A percentile compares a stretch with the other conserved stretches of the same genome.
Evolutionary conservation across 768 basidiomycete genomes (phyloP).

Genomic region (Daedaleopsis sinensis): DNA sequence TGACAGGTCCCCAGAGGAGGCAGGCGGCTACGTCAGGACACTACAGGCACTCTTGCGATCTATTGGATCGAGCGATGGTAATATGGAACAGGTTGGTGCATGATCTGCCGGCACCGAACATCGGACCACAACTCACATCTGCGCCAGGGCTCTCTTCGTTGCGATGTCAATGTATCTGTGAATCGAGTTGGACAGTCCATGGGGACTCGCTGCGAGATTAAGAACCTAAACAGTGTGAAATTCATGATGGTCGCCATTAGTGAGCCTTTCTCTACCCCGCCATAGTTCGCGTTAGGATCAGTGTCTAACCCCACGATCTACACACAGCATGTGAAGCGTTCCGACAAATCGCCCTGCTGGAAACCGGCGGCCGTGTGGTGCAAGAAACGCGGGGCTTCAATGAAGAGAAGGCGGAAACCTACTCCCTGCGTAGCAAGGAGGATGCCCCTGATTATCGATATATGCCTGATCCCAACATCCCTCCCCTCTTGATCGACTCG

Average conservation of each 20-base stretch:
- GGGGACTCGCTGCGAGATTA: constrained; percentile 92
- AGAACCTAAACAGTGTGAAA: constrained; percentile 91
- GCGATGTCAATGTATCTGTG: constrained; percentile 95
- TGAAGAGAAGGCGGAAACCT: constrained; percentile 80
- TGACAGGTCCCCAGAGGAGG: constrained; percentile 80
- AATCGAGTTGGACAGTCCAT: constrained; percentile 62
- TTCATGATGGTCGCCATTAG: constrained; percentile 87
- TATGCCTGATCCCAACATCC: constrained; percentile 97
- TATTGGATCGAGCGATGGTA: constrained; percentile 88
- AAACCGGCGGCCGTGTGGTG: constrained; percentile 44
- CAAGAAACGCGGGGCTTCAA: constrained; percentile 95
- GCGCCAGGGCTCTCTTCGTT: constrained; percentile 84
- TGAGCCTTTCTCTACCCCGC: constrained; percentile 36
- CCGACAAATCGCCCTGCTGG: constrained; percentile 70
- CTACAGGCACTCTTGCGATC: constrained; percentile 82
- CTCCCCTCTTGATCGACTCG: constrained; percentile 62
- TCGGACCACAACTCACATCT: constrained; percentile 5
- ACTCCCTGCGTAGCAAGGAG: constrained; percentile 84
- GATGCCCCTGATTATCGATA: constrained; percentile 96
- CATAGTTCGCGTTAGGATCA: neutral
- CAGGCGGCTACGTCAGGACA: constrained; percentile 80
- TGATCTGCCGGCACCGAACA: neutral
- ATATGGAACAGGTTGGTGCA: constrained; percentile 87
- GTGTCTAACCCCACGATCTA: neutral
- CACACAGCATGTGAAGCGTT: constrained; percentile 73